A percentile compares a stretch with the other conserved stretches of the same genome.
Evolutionary conservation across 805 yeast genomes (phyloP).

Genomic region (Brettanomyces sp.): DNA sequence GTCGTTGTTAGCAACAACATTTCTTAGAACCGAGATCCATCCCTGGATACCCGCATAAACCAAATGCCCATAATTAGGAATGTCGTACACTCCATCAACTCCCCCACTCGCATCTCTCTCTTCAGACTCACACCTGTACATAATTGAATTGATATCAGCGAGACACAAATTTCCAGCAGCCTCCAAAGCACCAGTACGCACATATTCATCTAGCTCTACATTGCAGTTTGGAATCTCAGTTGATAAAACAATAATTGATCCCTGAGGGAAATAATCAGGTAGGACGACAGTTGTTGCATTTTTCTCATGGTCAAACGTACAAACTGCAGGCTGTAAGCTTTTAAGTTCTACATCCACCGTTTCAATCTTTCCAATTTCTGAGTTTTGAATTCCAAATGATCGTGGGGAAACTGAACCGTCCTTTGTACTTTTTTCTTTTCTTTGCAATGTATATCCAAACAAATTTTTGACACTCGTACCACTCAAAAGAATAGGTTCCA

Average conservation of each 20-base stretch:
- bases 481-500: constrained; percentile 48
- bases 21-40: constrained; percentile 64
- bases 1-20: constrained; percentile 58
- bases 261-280: constrained; percentile 70
- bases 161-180: constrained; percentile 56
- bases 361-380: constrained; percentile 25
- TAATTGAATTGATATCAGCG: constrained; percentile 62
- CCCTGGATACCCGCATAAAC: constrained; percentile 92
- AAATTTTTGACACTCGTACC: constrained; percentile 52
- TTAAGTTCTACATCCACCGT: constrained; percentile 60
- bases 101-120: constrained; percentile 78
- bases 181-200: constrained; percentile 68
- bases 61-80: constrained; percentile 67
- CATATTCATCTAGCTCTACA: constrained; percentile 49
- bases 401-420: background rate
- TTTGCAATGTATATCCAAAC: constrained; percentile 44
- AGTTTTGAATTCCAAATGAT: background rate
- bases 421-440: background rate
- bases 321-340: constrained; percentile 39
- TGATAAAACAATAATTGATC: constrained; percentile 78
- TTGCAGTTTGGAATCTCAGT: constrained; percentile 65
- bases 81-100: constrained; percentile 56
- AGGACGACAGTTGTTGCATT: constrained; percentile 45
- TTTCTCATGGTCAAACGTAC: constrained; percentile 33
- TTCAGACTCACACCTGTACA: constrained; percentile 78